Evolutionary conservation across 305 asterid species (phyloP), one percentile per base, ranked within the genome.

Genomic region (Nicotiana rustica): DNA sequence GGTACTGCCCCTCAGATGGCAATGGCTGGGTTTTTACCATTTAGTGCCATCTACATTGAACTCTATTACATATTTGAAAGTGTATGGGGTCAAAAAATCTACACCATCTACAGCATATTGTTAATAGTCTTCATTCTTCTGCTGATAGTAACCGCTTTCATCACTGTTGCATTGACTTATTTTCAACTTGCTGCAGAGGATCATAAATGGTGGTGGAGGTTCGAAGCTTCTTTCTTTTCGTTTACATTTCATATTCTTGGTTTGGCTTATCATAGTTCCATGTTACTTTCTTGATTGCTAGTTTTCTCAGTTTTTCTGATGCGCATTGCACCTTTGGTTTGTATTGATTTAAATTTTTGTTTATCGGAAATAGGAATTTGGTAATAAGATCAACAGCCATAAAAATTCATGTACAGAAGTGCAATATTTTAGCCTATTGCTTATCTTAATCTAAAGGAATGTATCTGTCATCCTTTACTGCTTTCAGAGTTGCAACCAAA

Each of bases 171-270:
- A 25, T 56, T 84, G 33, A 85, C 86, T 49, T 85, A 83, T 33
- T 79, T 85, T 55, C 88, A 85, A 31, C 84, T 85, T 19, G 88
- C 88, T 9, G 81, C 88, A 0, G 88, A 85, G 56, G 88, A 85
- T 76, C 86, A 85, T 83, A 78, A 57, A 57, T 85, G 88, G 88
- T 85, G 88, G 88, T 85, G 86, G 88, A 85, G 88, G 88, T 85
- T 5, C 38, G 79, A 36, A n/a, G 44, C 10, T 80, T 12, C 78
- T 70, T 41, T 19, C 78, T 2, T 18, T n/a, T 6, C 21, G 18
- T 41, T 70, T 33, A 70, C 19, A 17, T 70, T 70, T 70, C 59
- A 10, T 18, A 38, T 19, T 36, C 49, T 38, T 36, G 9, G 77
- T 12, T 68, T 68, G 9, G 29, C 17, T 69, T 13, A 47, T 52